These are phyloP conservation scores for Stygiomarasmius scandens DNA, from an alignment of 1,284 basidiomycete species.

Conservation along the genomic window DNA sequence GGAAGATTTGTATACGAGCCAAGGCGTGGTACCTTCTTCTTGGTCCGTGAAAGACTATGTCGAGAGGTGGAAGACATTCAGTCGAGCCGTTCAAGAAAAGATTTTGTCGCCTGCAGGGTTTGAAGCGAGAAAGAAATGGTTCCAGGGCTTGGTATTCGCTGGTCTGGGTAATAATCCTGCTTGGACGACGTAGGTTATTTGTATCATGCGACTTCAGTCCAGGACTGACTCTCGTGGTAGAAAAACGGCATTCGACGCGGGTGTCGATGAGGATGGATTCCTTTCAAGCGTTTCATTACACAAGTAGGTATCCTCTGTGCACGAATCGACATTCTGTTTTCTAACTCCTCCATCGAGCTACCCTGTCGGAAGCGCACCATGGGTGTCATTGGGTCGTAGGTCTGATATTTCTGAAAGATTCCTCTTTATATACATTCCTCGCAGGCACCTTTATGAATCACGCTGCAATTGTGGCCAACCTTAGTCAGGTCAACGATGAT, in stretches of 20 bases:
- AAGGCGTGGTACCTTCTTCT: conserved; percentile 4
- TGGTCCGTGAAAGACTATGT: conserved; percentile 10
- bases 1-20: conserved; percentile 10
- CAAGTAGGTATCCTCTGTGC: background rate
- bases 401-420: background rate
- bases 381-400: conserved; percentile 13
- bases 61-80: conserved; percentile 7
- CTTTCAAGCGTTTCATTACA: conserved; percentile 12
- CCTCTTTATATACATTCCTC: background rate
- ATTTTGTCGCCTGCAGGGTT: conserved; percentile 3
- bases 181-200: conserved; percentile 15
- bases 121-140: conserved; percentile 10
- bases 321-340: background rate
- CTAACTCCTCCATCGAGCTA: background rate
- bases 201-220: no score
- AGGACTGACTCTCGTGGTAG: background rate
- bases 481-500: conserved; percentile 8
- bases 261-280: background rate
- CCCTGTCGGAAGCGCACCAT: conserved; percentile 9
- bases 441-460: conserved; percentile 15
- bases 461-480: conserved; percentile 12
- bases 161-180: conserved; percentile 10
- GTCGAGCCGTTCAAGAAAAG: background rate
- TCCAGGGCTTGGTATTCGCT: conserved; percentile 12
- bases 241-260: conserved; percentile 8